Evolutionary conservation across 1,139 yeast species (phyloP), one percentile per base, ranked within the genome.

Genomic region (Keqinozyma sinolaborantium): DNA sequence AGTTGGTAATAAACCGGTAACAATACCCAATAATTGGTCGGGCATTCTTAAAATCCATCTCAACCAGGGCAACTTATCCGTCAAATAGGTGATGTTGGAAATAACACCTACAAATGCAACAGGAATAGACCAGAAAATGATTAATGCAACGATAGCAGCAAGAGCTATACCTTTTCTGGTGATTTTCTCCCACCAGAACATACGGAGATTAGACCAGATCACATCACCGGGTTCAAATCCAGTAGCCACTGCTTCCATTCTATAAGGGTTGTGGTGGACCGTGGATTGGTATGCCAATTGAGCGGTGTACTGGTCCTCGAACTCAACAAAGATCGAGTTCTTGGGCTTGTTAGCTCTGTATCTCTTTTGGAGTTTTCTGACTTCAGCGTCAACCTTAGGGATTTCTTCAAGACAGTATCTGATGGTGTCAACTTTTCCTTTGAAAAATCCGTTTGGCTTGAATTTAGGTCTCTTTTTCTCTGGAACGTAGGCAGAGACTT

Each of bases 111-210:
- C 84, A 39, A 85, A 79, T 4, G 95, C 86, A 10, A 85, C 92
- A 2, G 95, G 95, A 39, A 86, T 70, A 23, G 94, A 82, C 95
- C 95, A 86, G 44, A 85, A 78, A 13, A 84, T 64, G 31, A 85
- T 70, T 44, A 82, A 57, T 3, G 77, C 68, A 25, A 67, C 53
- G 41, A 87, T 73, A 10, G 79, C 77, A 13, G 80, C 70, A 32
- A 67, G 49, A 1, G 95, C 83, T 36, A 72, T 73, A 16, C 75
- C 51, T 28, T 64, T 59, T 61, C 92, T 73, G 19, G 75, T 58
- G 30, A 83, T 57, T 46, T 88, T 70, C 60, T 83, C 95, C 83
- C 88, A 82, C 95, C 95, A 85, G 42, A 76, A 73, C 58, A 87
- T 57, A 46, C 94, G 73, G 73, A 88, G 60, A 48, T 80, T 83